Evolutionary conservation across 306 rosid species (phyloP).

Genomic region (Inga oerstediana): DNA sequence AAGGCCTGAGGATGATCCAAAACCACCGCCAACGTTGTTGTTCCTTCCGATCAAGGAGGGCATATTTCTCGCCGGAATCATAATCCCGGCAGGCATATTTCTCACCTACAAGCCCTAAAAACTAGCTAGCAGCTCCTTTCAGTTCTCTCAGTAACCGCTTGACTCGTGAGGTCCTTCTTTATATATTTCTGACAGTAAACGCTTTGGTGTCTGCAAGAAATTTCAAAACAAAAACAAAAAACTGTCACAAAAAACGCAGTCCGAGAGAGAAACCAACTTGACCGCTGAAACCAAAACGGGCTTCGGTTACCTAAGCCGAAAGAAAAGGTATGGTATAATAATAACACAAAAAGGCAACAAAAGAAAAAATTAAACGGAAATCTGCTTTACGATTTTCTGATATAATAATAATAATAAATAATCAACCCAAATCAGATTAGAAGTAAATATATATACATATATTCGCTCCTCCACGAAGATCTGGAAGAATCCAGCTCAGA

Average conservation of each 20-base stretch:
- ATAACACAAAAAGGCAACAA: constrained; percentile 6
- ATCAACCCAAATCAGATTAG: constrained; percentile 29
- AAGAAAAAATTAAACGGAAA: constrained; percentile 8
- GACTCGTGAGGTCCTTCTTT: not conserved
- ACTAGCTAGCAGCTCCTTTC: not conserved
- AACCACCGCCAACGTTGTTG: constrained; percentile 48
- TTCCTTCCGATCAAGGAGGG: constrained; percentile 53
- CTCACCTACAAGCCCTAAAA: not conserved
- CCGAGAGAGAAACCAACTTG: constrained; percentile 10
- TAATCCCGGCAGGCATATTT: constrained; percentile 56
- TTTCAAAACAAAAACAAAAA: not conserved
- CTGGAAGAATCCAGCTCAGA: constrained; percentile 50
- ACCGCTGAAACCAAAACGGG: not conserved
- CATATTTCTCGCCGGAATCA: constrained; percentile 63
- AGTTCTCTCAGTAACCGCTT: not conserved
- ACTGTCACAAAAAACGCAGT: constrained; percentile 5
- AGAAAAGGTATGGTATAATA: constrained; percentile 3
- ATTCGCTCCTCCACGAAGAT: constrained; percentile 49
- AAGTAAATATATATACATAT: not conserved
- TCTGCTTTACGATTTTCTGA: constrained; percentile 35
- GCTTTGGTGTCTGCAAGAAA: constrained; percentile 15
- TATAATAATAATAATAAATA: constrained; percentile 30
- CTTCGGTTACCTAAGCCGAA: constrained; percentile 21
- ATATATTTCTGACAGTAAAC: not conserved
- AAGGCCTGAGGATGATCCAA: constrained; percentile 69